Percentiles rank a stretch among this genome's conserved stretches.
These are phyloP conservation scores for Cercospora brassicicola DNA, from an alignment of 2,329 filamentous ascomycete genomes.

Conservation along the genomic window DNA sequence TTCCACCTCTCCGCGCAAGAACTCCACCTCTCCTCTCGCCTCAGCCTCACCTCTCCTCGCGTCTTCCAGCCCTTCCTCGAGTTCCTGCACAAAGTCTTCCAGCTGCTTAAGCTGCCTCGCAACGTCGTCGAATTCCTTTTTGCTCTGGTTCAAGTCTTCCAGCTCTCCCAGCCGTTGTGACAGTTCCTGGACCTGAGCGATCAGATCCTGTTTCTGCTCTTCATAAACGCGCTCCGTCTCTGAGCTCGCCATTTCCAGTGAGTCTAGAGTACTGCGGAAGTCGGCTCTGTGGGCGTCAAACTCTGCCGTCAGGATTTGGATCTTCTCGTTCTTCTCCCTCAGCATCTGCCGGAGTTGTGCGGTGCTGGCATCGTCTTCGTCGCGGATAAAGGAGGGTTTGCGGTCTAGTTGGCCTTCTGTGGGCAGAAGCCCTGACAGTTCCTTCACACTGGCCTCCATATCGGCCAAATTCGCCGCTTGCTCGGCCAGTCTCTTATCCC, in stretches of 20 bases:
- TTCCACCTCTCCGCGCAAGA: constrained; percentile 90
- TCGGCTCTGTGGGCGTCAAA: constrained; percentile 94
- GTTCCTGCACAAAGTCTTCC: constrained; percentile 91
- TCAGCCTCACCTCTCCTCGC: constrained; percentile 91
- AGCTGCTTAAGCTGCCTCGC: constrained; percentile 90
- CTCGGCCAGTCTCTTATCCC: constrained; percentile 83
- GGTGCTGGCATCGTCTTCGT: constrained; percentile 62
- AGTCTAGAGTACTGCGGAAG: constrained; percentile 95
- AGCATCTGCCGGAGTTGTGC: constrained; percentile 75
- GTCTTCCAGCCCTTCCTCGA: constrained; percentile 95
- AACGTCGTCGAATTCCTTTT: constrained; percentile 87
- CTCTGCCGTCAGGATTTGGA: constrained; percentile 85
- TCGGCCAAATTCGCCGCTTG: constrained; percentile 79
- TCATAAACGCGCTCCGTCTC: constrained; percentile 97
- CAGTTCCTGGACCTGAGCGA: constrained; percentile 74
- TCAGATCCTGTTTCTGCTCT: constrained; percentile 80
- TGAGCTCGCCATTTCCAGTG: constrained; percentile 88
- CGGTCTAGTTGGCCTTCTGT: constrained; percentile 43
- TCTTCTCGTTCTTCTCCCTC: constrained; percentile 95
- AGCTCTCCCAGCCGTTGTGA: constrained; percentile 82
- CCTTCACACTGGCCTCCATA: constrained; percentile 85
- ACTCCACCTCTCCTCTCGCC: constrained; percentile 92
- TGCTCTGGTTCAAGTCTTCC: constrained; percentile 72
- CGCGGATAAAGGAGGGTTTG: constrained; percentile 45
- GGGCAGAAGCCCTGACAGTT: constrained; percentile 72